Evolutionary conservation across 805 yeast species (phyloP).

Genomic region (Yamadazyma sp.): DNA sequence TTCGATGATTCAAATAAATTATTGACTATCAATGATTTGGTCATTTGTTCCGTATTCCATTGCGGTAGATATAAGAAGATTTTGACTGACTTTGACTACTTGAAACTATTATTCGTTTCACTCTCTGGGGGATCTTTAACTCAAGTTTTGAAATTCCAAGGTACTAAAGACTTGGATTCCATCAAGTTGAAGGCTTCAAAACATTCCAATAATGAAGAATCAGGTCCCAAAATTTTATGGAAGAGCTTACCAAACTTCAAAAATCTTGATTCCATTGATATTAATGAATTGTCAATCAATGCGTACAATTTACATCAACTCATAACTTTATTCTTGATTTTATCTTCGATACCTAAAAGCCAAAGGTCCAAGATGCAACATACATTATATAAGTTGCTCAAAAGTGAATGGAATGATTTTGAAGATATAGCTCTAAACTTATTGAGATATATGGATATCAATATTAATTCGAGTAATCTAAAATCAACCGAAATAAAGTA

Average conservation of each 20-base stretch:
- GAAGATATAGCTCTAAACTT: conserved; percentile 43
- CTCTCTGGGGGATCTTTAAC: conserved; percentile 16
- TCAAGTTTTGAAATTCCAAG: conserved; percentile 1
- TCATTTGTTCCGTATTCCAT: conserved; percentile 33
- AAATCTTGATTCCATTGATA: conserved; percentile 43
- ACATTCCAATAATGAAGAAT: conserved; percentile 2
- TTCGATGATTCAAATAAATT: conserved; percentile 27
- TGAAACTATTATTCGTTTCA: conserved; percentile 48
- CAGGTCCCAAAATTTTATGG: conserved; percentile 8
- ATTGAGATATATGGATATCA: conserved; percentile 47
- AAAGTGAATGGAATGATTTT: conserved; percentile 39
- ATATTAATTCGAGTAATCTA: conserved; percentile 19
- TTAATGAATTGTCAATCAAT: conserved; percentile 32
- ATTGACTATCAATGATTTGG: conserved; percentile 35
- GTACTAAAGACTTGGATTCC: background rate
- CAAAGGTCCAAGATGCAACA: conserved; percentile 29
- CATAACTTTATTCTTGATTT: conserved; percentile 47
- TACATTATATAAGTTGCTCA: conserved; percentile 18
- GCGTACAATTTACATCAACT: conserved; percentile 42
- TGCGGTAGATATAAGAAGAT: conserved; percentile 40
- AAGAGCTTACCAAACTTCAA: conserved; percentile 2
- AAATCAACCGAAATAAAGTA: conserved; percentile 12
- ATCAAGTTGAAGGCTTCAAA: background rate
- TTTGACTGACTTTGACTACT: conserved; percentile 32
- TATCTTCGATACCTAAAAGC: conserved; percentile 31